These are phyloP conservation scores for Dissoconium aciculare DNA, from an alignment of 2,329 filamentous ascomycete genomes.

Conservation along the genomic window DNA sequence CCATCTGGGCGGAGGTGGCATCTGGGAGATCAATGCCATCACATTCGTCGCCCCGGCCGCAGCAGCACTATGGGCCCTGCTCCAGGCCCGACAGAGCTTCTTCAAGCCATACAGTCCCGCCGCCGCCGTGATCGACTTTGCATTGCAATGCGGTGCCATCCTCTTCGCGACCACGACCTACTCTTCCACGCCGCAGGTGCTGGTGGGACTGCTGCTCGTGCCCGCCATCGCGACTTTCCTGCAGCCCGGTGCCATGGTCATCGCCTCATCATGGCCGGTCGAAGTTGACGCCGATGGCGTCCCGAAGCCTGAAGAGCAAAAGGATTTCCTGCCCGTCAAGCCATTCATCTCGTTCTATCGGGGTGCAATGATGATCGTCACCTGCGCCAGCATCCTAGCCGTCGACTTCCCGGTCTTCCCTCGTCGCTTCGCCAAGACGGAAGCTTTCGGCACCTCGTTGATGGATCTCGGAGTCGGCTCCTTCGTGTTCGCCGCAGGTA, in stretches of 20 bases:
- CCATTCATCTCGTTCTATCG: constrained; percentile 88
- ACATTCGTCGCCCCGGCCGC: constrained; percentile 69
- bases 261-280: background rate
- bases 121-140: constrained; percentile 62
- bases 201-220: constrained; percentile 58
- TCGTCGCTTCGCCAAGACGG: constrained; percentile 87
- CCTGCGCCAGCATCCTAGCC: constrained; percentile 82
- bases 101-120: constrained; percentile 61
- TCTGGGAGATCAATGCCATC: constrained; percentile 75
- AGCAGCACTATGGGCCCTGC: constrained; percentile 71
- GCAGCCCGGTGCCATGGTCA: constrained; percentile 21
- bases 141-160: constrained; percentile 70
- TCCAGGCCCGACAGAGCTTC: constrained; percentile 71
- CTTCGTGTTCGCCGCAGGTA: constrained; percentile 86
- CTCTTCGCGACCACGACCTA: constrained; percentile 81
- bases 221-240: constrained; percentile 44
- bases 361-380: constrained; percentile 79
- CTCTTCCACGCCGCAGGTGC: constrained; percentile 54
- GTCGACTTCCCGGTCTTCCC: constrained; percentile 93
- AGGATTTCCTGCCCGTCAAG: constrained; percentile 56
- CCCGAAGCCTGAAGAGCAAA: constrained; percentile 11
- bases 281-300: constrained; percentile 8
- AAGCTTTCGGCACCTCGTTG: constrained; percentile 98
- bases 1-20: constrained; percentile 66
- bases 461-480: constrained; percentile 97